Evolutionary conservation across 208 protist genomes (phyloP), one percentile per base, ranked within the genome.

Genomic region (Endotrypanum monterogeii): DNA sequence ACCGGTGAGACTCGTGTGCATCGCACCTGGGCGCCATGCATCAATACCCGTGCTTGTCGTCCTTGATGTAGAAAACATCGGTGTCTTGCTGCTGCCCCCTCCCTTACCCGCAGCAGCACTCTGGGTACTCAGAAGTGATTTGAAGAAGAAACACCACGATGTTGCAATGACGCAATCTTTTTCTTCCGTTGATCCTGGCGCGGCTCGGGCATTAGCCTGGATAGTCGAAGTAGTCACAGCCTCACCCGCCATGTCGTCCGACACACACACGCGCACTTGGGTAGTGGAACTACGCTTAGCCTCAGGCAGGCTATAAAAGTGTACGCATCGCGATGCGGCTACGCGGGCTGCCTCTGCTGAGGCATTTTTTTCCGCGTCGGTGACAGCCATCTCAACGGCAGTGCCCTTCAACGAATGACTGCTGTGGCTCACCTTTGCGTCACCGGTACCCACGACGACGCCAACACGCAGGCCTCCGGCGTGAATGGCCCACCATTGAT

Each of bases 141-240:
- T 74, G 6, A 81, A 32, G 57, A 81, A 81, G 54, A 55, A 76
- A 23, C 50, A 37, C 76, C 76, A 81, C 50, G 76, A 44, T 6
- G 76, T 81, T 18, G 76, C 76, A 5, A 63, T 73, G 51, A 81
- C 50, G 52, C 50, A n/a, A 11, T 46, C 4, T 23, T 50, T 20
- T 14, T 73, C 67, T 65, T 35, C 18, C 20, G 74, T 20, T 16
- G 52, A 1, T 0, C 35, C 12, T 46, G 57, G 25, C 0, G 75
- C 1, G 35, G 25, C 46, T n/a, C 46, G 12, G 18, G 30, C 30
- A 30, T 23, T 58, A 18, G 66, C 3, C 50, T 54, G 20, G 23
- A 12, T 44, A 44, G 32, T 46, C 37, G 60, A 65, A n/a, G 37
- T 48, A 39, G 44, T n/a, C 23, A 28, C 23, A 25, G 60, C 23